Percentiles rank a stretch among this genome's conserved stretches.
Evolutionary conservation across 495 filamentous ascomycete species (phyloP).

Genomic region (Neurospora africana): DNA sequence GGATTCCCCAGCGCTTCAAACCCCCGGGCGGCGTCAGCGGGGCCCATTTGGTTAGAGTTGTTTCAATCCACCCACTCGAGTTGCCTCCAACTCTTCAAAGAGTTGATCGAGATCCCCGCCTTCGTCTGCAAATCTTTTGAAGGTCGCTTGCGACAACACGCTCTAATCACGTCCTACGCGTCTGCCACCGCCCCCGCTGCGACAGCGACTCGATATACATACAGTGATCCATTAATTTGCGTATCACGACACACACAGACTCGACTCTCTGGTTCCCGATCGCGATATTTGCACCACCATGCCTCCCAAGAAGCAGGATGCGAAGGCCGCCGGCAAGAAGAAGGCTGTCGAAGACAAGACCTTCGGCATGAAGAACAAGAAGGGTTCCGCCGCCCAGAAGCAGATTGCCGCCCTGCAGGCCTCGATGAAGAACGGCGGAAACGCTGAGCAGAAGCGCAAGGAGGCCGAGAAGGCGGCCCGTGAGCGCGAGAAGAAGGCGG

Average conservation of each 20-base stretch:
- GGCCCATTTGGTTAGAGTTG: background rate
- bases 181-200: background rate
- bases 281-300: slow-evolving; percentile 44
- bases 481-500: slow-evolving; percentile 71
- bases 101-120: background rate
- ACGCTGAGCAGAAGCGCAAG: slow-evolving; percentile 75
- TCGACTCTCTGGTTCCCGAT: background rate
- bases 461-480: slow-evolving; percentile 78
- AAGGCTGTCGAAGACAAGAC: slow-evolving; percentile 87
- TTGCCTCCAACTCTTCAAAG: background rate
- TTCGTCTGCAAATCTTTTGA: background rate
- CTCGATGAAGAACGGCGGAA: slow-evolving; percentile 59
- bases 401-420: slow-evolving; percentile 72
- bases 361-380: slow-evolving; percentile 99
- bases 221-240: background rate
- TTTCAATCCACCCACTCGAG: background rate
- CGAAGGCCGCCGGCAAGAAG: slow-evolving; percentile 41
- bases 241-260: background rate
- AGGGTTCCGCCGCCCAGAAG: slow-evolving; percentile 80
- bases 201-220: background rate
- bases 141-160: background rate
- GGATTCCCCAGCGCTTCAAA: background rate
- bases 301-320: slow-evolving; percentile 76
- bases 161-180: background rate
- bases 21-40: background rate